Evolutionary conservation across 768 basidiomycete genomes (phyloP).

Genomic region (Mycena vitilis): DNA sequence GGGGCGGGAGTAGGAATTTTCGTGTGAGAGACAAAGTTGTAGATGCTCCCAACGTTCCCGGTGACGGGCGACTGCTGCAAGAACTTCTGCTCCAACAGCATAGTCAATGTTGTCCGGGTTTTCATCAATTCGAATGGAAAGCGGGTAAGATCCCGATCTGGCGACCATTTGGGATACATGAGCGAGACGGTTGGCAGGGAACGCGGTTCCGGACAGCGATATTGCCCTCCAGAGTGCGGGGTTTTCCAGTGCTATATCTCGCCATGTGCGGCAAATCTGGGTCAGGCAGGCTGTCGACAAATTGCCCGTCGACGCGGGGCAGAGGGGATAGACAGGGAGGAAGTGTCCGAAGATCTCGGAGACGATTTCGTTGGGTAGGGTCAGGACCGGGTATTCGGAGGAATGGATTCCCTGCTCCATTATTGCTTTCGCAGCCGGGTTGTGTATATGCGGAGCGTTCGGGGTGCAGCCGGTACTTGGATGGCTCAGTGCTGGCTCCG

Average conservation of each 20-base stretch:
- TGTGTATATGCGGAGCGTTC: no score
- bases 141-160: neutral
- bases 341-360: neutral
- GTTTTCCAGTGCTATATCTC: neutral
- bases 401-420: neutral
- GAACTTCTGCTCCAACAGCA: neutral
- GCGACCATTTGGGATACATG: neutral
- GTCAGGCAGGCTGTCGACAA: neutral
- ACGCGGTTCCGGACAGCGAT: no score
- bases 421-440: neutral
- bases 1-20: neutral
- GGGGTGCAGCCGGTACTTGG: no score
- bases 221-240: neutral
- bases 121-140: neutral
- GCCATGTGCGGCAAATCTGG: neutral
- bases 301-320: no score
- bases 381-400: neutral
- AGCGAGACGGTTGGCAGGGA: neutral
- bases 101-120: neutral
- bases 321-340: no score
- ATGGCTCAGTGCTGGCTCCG: neutral
- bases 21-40: neutral
- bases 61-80: neutral
- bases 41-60: neutral
- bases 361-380: conserved; percentile 4